These are phyloP conservation scores for Colletotrichum sp. DNA, from an alignment of 2,329 filamentous ascomycete genomes.

Conservation along the genomic window DNA sequence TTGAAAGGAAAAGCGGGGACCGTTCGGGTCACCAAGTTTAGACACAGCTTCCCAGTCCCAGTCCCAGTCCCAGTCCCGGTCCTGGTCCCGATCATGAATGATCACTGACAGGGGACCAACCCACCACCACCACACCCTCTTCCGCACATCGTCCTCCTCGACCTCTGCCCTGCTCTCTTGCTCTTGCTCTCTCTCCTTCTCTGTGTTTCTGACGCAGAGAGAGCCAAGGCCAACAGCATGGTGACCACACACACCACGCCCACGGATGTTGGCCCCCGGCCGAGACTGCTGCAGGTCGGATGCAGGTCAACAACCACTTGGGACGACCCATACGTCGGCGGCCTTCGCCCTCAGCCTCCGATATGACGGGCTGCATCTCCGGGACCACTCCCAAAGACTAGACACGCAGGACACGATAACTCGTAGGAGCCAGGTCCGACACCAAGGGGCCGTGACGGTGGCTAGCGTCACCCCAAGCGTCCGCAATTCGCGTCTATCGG, in stretches of 20 bases:
- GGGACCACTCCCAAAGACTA: not conserved
- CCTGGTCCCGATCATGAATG: not conserved
- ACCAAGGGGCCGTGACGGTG: not conserved
- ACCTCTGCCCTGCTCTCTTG: not conserved
- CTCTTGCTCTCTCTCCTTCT: not conserved
- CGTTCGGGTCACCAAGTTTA: not conserved
- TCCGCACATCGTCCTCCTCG: not conserved
- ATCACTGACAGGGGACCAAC: not conserved
- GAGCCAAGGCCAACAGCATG: not conserved
- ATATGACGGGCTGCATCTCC: not conserved
- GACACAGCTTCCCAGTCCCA: not conserved
- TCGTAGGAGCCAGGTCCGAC: not conserved
- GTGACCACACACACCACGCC: not conserved
- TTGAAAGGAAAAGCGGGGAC: slow-evolving; percentile 18
- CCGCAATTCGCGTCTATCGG: not conserved
- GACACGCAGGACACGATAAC: not conserved
- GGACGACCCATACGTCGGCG: not conserved
- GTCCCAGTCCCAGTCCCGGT: not conserved
- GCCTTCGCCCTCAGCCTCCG: not conserved
- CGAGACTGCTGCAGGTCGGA: not conserved
- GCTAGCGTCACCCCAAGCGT: not conserved
- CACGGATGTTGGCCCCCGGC: not conserved
- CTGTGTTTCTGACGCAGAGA: not conserved
- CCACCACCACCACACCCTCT: not conserved
- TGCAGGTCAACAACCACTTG: not conserved